phyloP scores from a whole-genome alignment of 106 monocot genomes.

The Acorus gramineus region DNA sequence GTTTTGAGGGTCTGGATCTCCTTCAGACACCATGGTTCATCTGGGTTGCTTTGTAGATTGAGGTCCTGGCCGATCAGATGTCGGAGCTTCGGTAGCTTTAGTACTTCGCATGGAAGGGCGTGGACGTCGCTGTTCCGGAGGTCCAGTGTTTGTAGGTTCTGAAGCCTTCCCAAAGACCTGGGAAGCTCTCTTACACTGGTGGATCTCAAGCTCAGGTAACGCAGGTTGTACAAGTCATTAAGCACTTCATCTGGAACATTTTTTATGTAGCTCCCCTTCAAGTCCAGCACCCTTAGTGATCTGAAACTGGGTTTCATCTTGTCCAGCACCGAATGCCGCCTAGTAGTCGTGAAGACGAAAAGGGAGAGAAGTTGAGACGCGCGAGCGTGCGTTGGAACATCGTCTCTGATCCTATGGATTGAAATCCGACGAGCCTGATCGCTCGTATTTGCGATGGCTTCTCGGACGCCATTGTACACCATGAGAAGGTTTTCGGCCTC shows the following conservation, averaged over 20 bases:
- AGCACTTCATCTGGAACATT: background rate
- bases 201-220: background rate
- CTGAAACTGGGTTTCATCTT: background rate
- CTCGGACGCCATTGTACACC: background rate
- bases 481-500: constrained; percentile 2
- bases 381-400: background rate
- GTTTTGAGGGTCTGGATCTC: background rate
- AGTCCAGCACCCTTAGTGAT: constrained; percentile 12
- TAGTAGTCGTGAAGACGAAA: background rate
- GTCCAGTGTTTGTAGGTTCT: constrained; percentile 5
- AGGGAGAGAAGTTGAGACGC: constrained; percentile 10
- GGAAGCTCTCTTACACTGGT: background rate
- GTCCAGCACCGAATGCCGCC: background rate
- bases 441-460: too few relatives aligned
- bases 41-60: background rate
- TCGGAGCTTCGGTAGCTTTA: constrained; percentile 8
- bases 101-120: background rate
- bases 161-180: constrained; percentile 2
- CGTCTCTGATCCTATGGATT: background rate
- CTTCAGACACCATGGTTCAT: background rate
- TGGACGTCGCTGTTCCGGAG: background rate
- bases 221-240: background rate
- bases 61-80: background rate
- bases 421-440: constrained; percentile 15
- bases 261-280: background rate